These are phyloP conservation scores for Abelmoschus esculentus DNA, from an alignment of 345 rosid species.

Conservation along the genomic window DNA sequence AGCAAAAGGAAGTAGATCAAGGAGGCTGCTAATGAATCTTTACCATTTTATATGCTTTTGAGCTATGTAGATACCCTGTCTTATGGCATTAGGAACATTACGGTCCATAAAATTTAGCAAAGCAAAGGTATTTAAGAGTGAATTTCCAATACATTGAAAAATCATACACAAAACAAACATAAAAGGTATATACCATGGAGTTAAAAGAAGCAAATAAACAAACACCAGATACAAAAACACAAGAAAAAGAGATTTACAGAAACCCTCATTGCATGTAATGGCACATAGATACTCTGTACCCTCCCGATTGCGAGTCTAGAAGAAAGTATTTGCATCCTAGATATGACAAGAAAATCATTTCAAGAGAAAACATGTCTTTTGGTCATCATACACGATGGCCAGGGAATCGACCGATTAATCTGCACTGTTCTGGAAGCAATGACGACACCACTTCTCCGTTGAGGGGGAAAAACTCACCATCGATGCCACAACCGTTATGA, in stretches of 20 bases:
- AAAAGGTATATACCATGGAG: background rate
- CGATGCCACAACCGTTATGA: conserved; percentile 84
- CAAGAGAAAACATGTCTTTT: conserved; percentile 3
- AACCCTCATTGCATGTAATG: conserved; percentile 14
- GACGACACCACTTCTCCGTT: conserved; percentile 79
- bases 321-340: background rate
- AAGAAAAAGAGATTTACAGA: conserved; percentile 22
- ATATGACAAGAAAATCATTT: background rate
- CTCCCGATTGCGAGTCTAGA: background rate
- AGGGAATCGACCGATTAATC: conserved; percentile 64
- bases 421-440: conserved; percentile 86
- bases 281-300: conserved; percentile 14
- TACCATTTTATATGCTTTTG: conserved; percentile 38
- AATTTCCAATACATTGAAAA: conserved; percentile 9
- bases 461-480: conserved; percentile 77
- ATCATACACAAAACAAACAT: conserved; percentile 4
- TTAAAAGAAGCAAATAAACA: background rate
- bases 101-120: no score
- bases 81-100: conserved; percentile 44
- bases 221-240: conserved; percentile 13
- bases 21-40: background rate
- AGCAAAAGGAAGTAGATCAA: background rate
- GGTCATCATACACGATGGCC: conserved; percentile 26
- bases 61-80: conserved; percentile 37
- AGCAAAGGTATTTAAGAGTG: no score